Conservation (phyloP, 2,329 filamentous ascomycete genomes). For the Rhinocladiella similis region DNA sequence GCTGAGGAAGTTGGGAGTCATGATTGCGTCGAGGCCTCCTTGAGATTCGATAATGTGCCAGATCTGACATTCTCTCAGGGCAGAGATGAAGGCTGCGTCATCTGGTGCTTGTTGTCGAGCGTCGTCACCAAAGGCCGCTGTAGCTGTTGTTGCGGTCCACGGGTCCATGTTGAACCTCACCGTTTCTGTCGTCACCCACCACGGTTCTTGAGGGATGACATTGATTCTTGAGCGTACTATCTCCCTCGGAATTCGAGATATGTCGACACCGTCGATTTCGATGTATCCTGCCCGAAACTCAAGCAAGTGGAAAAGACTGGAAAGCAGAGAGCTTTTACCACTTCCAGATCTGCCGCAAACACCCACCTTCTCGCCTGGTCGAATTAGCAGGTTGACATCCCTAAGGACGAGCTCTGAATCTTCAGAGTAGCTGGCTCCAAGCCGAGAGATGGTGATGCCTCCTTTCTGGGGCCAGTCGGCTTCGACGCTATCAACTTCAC, state of each 20-base stretch:
- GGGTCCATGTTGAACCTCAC: constrained; percentile 41
- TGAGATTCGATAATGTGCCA: constrained; percentile 39
- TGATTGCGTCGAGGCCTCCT: constrained; percentile 41
- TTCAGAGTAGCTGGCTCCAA: constrained; percentile 24
- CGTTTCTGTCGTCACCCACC: constrained; percentile 29
- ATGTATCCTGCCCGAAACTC: constrained; percentile 32
- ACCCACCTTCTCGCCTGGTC: constrained; percentile 35
- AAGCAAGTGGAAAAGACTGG: constrained; percentile 31
- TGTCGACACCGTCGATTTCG: constrained; percentile 31
- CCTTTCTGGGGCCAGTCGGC: constrained; percentile 31
- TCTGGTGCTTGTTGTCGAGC: too few relatives aligned
- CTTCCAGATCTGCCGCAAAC: constrained; percentile 38
- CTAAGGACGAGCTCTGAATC: constrained; percentile 29
- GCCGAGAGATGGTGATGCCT: constrained; percentile 25
- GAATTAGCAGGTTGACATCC: constrained; percentile 31
- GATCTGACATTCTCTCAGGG: constrained; percentile 41
- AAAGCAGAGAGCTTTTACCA: constrained; percentile 34
- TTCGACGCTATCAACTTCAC: constrained; percentile 34
- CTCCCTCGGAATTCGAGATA: constrained; percentile 23
- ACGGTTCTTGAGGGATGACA: constrained; percentile 34
- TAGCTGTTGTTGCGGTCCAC: constrained; percentile 2
- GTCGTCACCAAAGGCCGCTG: too few relatives aligned
- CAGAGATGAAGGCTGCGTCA: constrained; percentile 37
- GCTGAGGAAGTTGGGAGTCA: constrained; percentile 53
- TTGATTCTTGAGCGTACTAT: constrained; percentile 31